These are phyloP conservation scores for Chrysoporthe deuterocubensis DNA, from an alignment of 2,329 filamentous ascomycete genomes.

Conservation along the genomic window DNA sequence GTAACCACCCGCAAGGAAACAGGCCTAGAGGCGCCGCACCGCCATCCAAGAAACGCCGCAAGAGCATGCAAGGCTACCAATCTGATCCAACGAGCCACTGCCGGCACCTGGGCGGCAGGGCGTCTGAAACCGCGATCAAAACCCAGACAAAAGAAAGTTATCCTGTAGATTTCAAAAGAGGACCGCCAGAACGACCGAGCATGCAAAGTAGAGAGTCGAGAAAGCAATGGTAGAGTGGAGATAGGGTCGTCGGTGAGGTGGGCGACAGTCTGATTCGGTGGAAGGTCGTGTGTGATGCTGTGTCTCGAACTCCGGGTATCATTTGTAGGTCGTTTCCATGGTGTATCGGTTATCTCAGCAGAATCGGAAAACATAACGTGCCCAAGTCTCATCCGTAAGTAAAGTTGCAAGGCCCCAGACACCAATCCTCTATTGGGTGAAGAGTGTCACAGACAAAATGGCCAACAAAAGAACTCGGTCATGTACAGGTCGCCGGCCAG, in stretches of 20 bases:
- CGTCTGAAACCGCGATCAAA: background rate
- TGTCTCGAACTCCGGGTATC: conserved; percentile 35
- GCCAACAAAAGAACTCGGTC: too few species aligned
- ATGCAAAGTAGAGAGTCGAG: conserved; percentile 24
- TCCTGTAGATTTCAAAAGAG: background rate
- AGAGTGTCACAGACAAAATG: too few species aligned
- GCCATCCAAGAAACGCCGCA: background rate
- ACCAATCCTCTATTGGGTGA: background rate
- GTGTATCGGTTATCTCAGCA: conserved; percentile 15
- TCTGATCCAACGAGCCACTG: background rate
- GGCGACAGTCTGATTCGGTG: conserved; percentile 9
- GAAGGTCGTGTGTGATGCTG: conserved; percentile 2
- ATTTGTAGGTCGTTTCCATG: conserved; percentile 28
- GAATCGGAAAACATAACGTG: background rate
- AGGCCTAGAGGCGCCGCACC: background rate
- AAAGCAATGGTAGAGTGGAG: conserved; percentile 30
- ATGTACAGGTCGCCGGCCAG: too few species aligned
- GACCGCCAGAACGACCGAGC: background rate
- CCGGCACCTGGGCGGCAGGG: background rate
- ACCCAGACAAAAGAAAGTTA: background rate
- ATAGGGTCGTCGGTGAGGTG: conserved; percentile 17
- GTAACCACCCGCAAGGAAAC: background rate
- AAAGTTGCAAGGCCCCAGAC: background rate
- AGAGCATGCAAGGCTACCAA: background rate
- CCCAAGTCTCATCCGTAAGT: background rate